A percentile compares a stretch with the other conserved stretches of the same genome.
Conservation (phyloP, 306 rosid species). For the Lablab purpureus region DNA sequence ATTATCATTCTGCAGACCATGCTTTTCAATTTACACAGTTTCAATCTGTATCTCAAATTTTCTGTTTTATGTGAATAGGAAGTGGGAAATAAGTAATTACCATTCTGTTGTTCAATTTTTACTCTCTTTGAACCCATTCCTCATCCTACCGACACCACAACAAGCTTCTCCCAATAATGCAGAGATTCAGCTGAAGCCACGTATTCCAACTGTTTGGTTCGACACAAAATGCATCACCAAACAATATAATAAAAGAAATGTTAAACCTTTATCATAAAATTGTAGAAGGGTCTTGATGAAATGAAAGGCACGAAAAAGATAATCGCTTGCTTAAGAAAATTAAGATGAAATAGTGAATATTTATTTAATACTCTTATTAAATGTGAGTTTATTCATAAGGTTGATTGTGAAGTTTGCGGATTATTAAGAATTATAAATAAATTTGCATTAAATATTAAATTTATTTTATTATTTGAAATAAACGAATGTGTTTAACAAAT, state of each 20-base stretch:
- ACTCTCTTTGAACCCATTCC: neutral
- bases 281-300: neutral
- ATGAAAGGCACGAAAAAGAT: neutral
- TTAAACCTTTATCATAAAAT: neutral
- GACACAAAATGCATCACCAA: neutral
- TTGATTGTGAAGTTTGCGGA: too few relatives aligned
- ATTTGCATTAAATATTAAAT: too few relatives aligned
- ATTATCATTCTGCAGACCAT: slow-evolving; percentile 16
- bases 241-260: neutral
- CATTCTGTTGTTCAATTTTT: neutral
- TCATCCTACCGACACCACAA: slow-evolving; percentile 29
- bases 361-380: too few relatives aligned
- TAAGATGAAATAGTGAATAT: too few relatives aligned
- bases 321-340: neutral
- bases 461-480: too few relatives aligned
- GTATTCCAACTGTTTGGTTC: neutral
- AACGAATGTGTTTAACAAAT: too few relatives aligned
- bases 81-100: neutral
- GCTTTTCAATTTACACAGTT: slow-evolving; percentile 15
- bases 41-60: neutral
- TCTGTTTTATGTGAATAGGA: neutral
- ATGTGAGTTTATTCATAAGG: too few relatives aligned
- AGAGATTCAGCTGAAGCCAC: slow-evolving; percentile 17
- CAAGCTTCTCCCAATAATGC: neutral
- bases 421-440: too few relatives aligned